Evolutionary conservation across 345 rosid species (phyloP).

Genomic region (Conringia planisiliqua): DNA sequence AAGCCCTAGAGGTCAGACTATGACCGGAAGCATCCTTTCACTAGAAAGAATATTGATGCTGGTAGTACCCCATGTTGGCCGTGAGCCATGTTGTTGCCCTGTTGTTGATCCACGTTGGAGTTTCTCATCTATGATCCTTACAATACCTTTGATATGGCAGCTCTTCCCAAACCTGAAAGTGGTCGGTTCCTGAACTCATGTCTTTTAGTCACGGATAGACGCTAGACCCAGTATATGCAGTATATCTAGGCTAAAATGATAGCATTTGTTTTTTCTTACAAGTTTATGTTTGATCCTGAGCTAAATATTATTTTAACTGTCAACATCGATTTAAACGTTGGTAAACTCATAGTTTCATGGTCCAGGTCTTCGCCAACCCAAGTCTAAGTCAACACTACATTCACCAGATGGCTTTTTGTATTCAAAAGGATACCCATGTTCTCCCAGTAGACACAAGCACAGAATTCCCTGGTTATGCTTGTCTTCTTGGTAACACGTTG

Average conservation of each 20-base stretch:
- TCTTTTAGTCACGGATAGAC: not conserved
- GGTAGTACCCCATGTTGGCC: constrained; percentile 63
- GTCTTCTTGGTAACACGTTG: constrained; percentile 84
- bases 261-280: not conserved
- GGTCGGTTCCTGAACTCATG: constrained; percentile 41
- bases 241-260: not conserved
- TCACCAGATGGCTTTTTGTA: constrained; percentile 69
- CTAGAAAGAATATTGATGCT: constrained; percentile 59
- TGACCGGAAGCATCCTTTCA: constrained; percentile 40
- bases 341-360: constrained; percentile 26
- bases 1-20: constrained; percentile 32
- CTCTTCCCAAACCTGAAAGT: constrained; percentile 73
- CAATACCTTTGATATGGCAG: constrained; percentile 83
- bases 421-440: constrained; percentile 55
- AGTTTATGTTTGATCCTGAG: constrained; percentile 13
- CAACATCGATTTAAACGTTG: constrained; percentile 7
- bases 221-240: not conserved
- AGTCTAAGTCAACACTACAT: constrained; percentile 63
- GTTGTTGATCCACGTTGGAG: constrained; percentile 59
- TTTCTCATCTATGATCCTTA: constrained; percentile 82
- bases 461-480: constrained; percentile 75
- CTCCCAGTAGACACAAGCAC: constrained; percentile 58
- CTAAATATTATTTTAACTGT: not conserved
- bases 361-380: constrained; percentile 70
- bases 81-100: constrained; percentile 63